Conservation (phyloP, 2,329 filamentous ascomycete genomes). For the Colletotrichum sp. region DNA sequence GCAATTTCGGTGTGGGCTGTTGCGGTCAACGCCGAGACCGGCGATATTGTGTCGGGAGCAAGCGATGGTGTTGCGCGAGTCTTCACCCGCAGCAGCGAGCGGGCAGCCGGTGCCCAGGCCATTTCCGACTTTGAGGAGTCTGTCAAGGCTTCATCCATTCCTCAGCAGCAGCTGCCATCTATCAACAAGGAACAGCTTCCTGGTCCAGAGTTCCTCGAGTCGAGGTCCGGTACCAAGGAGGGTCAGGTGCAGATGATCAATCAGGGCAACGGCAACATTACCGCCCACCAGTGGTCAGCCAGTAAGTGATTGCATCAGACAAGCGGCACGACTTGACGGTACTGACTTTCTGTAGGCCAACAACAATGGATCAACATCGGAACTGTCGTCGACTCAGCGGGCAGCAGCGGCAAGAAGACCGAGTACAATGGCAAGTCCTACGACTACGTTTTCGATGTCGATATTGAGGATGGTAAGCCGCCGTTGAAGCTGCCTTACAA, state of each 20-base stretch:
- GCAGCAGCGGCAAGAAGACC: slow-evolving; percentile 80
- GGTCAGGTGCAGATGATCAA: slow-evolving; percentile 94
- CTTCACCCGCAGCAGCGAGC: slow-evolving; percentile 76
- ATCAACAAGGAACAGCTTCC: slow-evolving; percentile 94
- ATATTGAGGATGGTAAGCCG: slow-evolving; percentile 93
- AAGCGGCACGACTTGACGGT: background rate
- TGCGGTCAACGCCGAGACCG: slow-evolving; percentile 79
- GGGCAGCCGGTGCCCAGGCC: slow-evolving; percentile 71
- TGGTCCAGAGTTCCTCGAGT: slow-evolving; percentile 83
- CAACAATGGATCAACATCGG: slow-evolving; percentile 86
- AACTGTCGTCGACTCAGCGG: slow-evolving; percentile 90
- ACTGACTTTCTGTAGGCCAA: slow-evolving; percentile 46
- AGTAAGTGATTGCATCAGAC: slow-evolving; percentile 29
- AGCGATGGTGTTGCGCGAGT: slow-evolving; percentile 87
- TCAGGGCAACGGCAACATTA: slow-evolving; percentile 80
- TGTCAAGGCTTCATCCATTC: slow-evolving; percentile 84
- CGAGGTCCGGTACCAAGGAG: slow-evolving; percentile 89
- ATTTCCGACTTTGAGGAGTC: slow-evolving; percentile 80
- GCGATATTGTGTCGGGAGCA: slow-evolving; percentile 92
- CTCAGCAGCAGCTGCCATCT: slow-evolving; percentile 80
- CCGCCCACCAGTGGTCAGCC: slow-evolving; percentile 86
- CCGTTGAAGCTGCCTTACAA: slow-evolving; percentile 95
- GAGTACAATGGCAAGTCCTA: slow-evolving; percentile 86
- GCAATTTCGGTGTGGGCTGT: slow-evolving; percentile 97
- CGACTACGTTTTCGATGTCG: slow-evolving; percentile 96